phyloP scores from a whole-genome alignment of 768 basidiomycete genomes.

The Boletus fagicola region DNA sequence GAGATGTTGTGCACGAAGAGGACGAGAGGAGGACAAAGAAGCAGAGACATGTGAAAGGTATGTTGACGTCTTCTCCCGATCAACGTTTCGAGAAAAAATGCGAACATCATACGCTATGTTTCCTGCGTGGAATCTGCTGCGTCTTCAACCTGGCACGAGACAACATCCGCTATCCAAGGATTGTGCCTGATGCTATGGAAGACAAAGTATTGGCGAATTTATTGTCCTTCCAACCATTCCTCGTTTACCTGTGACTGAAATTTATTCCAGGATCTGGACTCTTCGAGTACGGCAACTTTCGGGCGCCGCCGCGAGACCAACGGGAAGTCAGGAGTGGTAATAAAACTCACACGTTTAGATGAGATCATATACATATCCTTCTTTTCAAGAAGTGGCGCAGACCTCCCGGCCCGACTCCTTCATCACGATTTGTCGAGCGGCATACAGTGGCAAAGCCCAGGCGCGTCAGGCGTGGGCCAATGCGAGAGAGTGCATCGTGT shows the following conservation, averaged over 20 bases:
- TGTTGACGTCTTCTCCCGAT: constrained; percentile 4
- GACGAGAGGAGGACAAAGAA: constrained; percentile 48
- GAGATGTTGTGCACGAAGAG: constrained; percentile 22
- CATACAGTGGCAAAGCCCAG: constrained; percentile 1
- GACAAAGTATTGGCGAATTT: constrained; percentile 7
- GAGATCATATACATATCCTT: constrained; percentile 23
- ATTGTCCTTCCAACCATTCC: neutral
- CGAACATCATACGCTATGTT: neutral
- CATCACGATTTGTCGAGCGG: constrained; percentile 1
- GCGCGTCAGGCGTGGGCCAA: constrained; percentile 12
- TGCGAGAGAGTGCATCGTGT: neutral
- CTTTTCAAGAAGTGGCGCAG: constrained; percentile 4
- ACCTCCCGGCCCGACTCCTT: neutral
- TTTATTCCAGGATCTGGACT: constrained; percentile 36
- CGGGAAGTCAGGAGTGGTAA: constrained; percentile 69
- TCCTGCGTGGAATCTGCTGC: constrained; percentile 7
- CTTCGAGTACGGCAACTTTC: constrained; percentile 54
- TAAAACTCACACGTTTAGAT: constrained; percentile 67
- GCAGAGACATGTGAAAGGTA: constrained; percentile 46
- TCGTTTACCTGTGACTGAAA: constrained; percentile 2
- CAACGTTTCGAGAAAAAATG: neutral
- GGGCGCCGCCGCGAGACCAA: constrained; percentile 61
- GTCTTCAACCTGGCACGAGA: constrained; percentile 3
- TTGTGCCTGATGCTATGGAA: neutral
- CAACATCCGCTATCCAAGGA: neutral